Evolutionary conservation across 2,329 filamentous ascomycete species (phyloP).

Genomic region (Pseudocercospora fuligena): DNA sequence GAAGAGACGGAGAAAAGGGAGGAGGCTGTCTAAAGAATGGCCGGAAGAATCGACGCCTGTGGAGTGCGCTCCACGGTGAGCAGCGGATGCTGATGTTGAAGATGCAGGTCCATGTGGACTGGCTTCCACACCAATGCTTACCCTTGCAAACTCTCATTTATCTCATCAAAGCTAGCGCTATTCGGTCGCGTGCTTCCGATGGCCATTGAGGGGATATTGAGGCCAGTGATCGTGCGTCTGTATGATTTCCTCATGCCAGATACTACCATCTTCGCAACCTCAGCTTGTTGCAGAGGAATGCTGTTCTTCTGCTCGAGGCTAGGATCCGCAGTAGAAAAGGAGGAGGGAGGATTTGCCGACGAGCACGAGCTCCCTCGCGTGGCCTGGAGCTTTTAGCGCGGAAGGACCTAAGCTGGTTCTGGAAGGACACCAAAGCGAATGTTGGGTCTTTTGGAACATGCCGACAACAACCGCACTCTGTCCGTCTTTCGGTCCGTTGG

Average conservation of each 20-base stretch:
- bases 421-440: conserved; percentile 3
- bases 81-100: conserved; percentile 8
- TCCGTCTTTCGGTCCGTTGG: background rate
- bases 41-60: conserved; percentile 7
- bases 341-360: conserved; percentile 6
- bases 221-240: background rate
- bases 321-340: background rate
- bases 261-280: background rate
- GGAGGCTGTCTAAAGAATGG: conserved; percentile 5
- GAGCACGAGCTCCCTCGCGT: conserved; percentile 6
- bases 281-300: background rate
- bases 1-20: conserved; percentile 1
- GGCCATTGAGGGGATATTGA: background rate
- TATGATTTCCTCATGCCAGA: background rate
- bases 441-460: conserved; percentile 3
- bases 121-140: conserved; percentile 18
- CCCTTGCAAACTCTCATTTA: conserved; percentile 23
- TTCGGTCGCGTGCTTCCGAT: conserved; percentile 7
- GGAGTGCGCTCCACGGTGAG: conserved; percentile 12
- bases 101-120: conserved; percentile 19
- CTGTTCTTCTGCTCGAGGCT: background rate
- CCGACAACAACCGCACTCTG: conserved; percentile 5
- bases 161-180: conserved; percentile 14
- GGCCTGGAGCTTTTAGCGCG: background rate
- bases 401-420: conserved; percentile 6